phyloP scores from a whole-genome alignment of 1,284 basidiomycete genomes.

The Tilletia setariae region DNA sequence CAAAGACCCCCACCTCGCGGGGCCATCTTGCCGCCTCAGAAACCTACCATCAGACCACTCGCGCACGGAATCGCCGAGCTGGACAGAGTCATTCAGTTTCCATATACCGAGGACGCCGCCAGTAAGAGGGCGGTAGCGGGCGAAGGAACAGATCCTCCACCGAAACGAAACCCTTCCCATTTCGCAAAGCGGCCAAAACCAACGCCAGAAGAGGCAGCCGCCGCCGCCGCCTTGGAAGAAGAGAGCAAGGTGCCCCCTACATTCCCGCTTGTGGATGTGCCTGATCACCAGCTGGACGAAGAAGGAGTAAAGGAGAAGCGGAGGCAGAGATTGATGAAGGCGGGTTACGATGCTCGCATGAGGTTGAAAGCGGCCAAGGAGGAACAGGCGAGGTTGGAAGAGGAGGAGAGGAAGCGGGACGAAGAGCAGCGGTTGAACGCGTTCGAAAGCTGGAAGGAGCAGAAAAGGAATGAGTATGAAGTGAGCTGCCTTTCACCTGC shows the following conservation, averaged over 20 bases:
- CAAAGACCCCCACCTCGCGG: conserved; percentile 28
- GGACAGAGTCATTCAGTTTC: conserved; percentile 57
- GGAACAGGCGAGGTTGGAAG: conserved; percentile 64
- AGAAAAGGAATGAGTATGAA: conserved; percentile 43
- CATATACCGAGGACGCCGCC: conserved; percentile 60
- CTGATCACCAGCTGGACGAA: conserved; percentile 89
- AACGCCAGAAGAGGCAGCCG: conserved; percentile 60
- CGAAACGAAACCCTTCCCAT: conserved; percentile 14
- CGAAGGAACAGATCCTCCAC: background rate
- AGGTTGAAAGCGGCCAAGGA: conserved; percentile 78
- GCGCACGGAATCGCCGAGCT: conserved; percentile 10
- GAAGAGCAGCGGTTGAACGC: conserved; percentile 66
- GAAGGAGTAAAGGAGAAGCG: conserved; percentile 92
- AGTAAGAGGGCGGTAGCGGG: background rate
- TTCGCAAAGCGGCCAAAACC: conserved; percentile 12
- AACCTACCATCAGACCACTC: conserved; percentile 5
- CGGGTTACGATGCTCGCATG: conserved; percentile 86
- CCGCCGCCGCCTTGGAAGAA: conserved; percentile 65
- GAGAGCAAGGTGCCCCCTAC: conserved; percentile 68
- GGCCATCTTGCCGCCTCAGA: background rate
- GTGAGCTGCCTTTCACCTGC: background rate
- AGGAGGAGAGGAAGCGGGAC: conserved; percentile 72
- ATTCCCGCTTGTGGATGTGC: conserved; percentile 84
- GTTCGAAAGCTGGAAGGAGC: conserved; percentile 39
- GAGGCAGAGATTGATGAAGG: conserved; percentile 87